These are phyloP conservation scores for Albugo candida DNA, from an alignment of 352 stramenopile genomes.

Conservation along the genomic window DNA sequence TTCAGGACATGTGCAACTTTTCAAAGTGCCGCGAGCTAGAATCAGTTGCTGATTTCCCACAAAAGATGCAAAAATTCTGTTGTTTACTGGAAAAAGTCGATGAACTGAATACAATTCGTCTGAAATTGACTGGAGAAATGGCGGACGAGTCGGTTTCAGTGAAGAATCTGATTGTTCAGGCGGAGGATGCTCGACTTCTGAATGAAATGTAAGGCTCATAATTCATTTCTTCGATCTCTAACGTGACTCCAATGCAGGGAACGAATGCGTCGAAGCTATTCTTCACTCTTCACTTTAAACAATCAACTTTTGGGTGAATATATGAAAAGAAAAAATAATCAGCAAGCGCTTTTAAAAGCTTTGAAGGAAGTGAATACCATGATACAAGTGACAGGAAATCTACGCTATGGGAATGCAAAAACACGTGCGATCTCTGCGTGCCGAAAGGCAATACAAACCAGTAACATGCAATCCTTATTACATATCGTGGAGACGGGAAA, in stretches of 20 bases:
- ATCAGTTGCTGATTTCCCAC: slow-evolving; percentile 67
- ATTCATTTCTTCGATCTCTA: background rate
- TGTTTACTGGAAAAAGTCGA: slow-evolving; percentile 53
- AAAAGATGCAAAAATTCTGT: slow-evolving; percentile 73
- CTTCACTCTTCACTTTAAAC: slow-evolving; percentile 83
- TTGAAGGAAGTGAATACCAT: slow-evolving; percentile 86
- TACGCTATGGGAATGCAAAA: slow-evolving; percentile 76
- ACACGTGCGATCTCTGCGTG: slow-evolving; percentile 62
- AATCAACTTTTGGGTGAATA: slow-evolving; percentile 82
- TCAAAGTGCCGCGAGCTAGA: slow-evolving; percentile 78
- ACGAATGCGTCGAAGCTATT: slow-evolving; percentile 75
- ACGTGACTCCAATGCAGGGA: slow-evolving; percentile 12
- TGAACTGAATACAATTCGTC: slow-evolving; percentile 74
- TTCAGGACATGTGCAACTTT: slow-evolving; percentile 74
- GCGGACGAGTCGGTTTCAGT: slow-evolving; percentile 82
- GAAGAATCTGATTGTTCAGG: slow-evolving; percentile 80
- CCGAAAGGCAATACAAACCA: slow-evolving; percentile 80
- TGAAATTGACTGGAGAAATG: slow-evolving; percentile 85
- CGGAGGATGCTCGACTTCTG: slow-evolving; percentile 83
- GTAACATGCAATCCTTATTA: slow-evolving; percentile 72
- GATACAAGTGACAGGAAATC: slow-evolving; percentile 76
- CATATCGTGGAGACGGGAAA: slow-evolving; percentile 75
- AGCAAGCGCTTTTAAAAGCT: slow-evolving; percentile 74
- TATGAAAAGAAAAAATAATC: slow-evolving; percentile 83
- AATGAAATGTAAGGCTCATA: slow-evolving; percentile 69